Evolutionary conservation across 164 flowering plant species (phyloP), one percentile per base, ranked within the genome.

Genomic region (Nymphaea thermarum): DNA sequence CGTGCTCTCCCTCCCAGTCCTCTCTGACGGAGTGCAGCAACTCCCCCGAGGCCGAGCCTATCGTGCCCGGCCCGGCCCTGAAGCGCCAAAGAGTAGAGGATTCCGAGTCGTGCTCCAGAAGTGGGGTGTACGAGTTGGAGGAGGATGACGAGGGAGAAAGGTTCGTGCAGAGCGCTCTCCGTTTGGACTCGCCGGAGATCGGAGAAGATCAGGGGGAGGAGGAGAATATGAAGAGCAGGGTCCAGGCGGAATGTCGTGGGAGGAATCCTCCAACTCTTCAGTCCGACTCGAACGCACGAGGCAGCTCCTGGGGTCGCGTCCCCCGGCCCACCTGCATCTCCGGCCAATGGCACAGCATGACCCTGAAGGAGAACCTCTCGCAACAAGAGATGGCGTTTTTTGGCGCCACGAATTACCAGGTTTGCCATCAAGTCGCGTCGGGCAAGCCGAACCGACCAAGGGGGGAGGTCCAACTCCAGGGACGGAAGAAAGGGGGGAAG

Each of bases 401-500:
- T 15, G 14, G 57, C 0, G 57, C 14, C 57, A 10, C 3, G 57
- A 15, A 15, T 8, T 3, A 10, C 57, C 15, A 15, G 57, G 8
- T 51, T 51, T 4, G 57, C 57, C 57, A 8, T 15, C 57, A 15
- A 8, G 3, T 51, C 57, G 57, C 14, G 12, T 51, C 57, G 14
- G 57, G 3, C 57, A 15, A 15, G 8, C 57, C 14, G 3, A 14
- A 15, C 57, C 57, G 57, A 51, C 57, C 14, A 10, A 25, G 8
- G 57, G 14, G 57, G 8, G 57, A 51, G 57, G 14, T 25, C 36
- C 36, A 51, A 51, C 57, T 51, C 8, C 36, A 25, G 57, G 57
- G 8, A 8, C 15, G 12, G 14, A 51, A 51, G 57, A 51, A 51
- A 15, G 57, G 4, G 2, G 57, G 57, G 57, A 91, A 91, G 86